These are phyloP conservation scores for Russula foetens DNA, from an alignment of 768 basidiomycete species.

Conservation along the genomic window DNA sequence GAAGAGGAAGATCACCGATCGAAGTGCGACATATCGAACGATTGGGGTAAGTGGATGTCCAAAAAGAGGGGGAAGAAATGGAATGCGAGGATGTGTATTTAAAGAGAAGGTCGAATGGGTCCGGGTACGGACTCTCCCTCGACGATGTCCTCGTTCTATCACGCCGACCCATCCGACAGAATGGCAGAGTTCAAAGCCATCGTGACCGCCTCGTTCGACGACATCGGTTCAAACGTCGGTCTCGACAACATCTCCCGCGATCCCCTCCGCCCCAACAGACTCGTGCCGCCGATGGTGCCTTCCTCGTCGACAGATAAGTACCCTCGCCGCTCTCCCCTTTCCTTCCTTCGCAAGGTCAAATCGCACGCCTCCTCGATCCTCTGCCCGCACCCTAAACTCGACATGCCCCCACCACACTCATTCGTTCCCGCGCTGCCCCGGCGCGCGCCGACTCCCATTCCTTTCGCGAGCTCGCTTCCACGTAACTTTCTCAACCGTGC, in stretches of 20 bases:
- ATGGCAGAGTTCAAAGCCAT: constrained; percentile 16
- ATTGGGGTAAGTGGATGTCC: background rate
- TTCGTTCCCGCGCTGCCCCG: background rate
- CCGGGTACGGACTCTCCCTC: too few species aligned
- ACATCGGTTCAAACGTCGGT: constrained; percentile 8
- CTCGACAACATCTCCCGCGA: background rate
- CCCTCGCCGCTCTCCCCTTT: background rate
- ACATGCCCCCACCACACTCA: background rate
- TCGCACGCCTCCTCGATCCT: constrained; percentile 4
- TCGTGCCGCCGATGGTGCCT: background rate
- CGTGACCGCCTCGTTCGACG: constrained; percentile 17
- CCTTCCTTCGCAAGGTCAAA: constrained; percentile 12
- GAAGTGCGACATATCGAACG: background rate
- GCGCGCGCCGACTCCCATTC: background rate
- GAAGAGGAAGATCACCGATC: background rate
- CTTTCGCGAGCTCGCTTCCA: background rate
- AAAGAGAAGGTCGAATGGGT: background rate
- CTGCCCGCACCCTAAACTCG: background rate
- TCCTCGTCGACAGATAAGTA: background rate
- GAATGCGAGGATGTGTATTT: background rate
- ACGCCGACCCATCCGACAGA: background rate
- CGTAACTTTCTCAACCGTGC: background rate
- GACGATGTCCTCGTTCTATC: background rate
- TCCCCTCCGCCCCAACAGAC: background rate
- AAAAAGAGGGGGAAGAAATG: background rate